Base-by-base conservation (phyloP, 2,329 filamentous ascomycete genomes). In the Xylaria sp. region DNA sequence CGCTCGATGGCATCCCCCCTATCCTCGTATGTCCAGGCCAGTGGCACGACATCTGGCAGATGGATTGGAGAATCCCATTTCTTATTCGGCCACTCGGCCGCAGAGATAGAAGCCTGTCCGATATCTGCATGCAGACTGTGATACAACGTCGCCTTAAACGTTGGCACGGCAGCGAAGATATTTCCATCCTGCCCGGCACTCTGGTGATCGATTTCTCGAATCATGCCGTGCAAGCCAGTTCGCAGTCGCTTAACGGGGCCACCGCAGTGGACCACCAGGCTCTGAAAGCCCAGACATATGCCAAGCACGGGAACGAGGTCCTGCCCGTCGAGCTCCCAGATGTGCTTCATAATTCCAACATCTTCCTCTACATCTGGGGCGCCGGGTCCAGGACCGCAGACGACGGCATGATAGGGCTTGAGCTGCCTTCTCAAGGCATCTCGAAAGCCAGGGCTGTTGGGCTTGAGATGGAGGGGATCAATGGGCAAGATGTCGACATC, bases 351-450 rank as follows among this genome's bases (percentile, higher is more conserved):
- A 48, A 94, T 80, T 8, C 94, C 94, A 44, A 96, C 86, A 73
- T 97, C 93, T n/a, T 78, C 76, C 6, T 83, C 74, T 59, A 84
- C 82, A 51, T 81, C 81, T 0, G 93, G 91, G 69, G 90, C 86
- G 8, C 94, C 94, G 0, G 94, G 94, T 0, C 94, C 94, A 0
- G 94, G 94, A 0, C 94, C 93, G 65, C 91, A 90, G 54, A 97
- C 88, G 19, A 97, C 85, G 47, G 91, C 94, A 73, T 93, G 88
- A 72, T 92, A 96, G 48, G 80, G 76, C 42, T 74, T 67, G 9
- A 88, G 76, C 64, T 82, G 77, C 55, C 75, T 73, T 37, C 80
- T 76, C 66, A 85, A 78, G 44, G 76, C 76, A 10, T 68, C 61
- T 30, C 69, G 74, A 65, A 72, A 83, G 78, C 48, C 73, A 59